These are phyloP conservation scores for Adiantum capillusveneris DNA, from an alignment of 75 land plant species.

Conservation along the genomic window DNA sequence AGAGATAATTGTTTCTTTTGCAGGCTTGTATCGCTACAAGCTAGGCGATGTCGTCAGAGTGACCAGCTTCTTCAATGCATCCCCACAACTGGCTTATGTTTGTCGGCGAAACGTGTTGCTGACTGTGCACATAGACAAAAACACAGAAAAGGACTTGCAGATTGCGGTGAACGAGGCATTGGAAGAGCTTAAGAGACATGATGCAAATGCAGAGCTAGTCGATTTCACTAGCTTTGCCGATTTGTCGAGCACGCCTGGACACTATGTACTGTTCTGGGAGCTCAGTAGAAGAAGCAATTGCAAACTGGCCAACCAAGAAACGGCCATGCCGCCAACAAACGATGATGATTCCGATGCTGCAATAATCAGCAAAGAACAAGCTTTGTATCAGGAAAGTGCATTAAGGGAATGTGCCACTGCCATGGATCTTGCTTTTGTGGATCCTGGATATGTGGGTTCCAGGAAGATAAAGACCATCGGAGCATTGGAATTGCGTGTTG, in stretches of 20 bases:
- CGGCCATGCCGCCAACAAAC: neutral
- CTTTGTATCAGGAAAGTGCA: neutral
- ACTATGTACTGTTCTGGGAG: constrained; percentile 80
- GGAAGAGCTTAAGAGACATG: no score
- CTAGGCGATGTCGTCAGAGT: constrained; percentile 59
- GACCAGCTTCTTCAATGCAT: constrained; percentile 38
- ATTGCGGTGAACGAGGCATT: constrained; percentile 44
- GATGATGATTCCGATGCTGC: neutral
- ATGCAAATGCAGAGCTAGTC: constrained; percentile 40
- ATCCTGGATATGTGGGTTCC: constrained; percentile 57
- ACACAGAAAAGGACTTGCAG: constrained; percentile 73
- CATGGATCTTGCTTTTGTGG: constrained; percentile 54
- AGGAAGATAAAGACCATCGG: constrained; percentile 30
- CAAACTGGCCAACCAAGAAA: neutral
- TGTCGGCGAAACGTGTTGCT: constrained; percentile 44
- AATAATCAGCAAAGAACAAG: no score
- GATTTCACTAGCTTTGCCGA: constrained; percentile 82
- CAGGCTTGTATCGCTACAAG: constrained; percentile 61
- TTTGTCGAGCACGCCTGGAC: constrained; percentile 42
- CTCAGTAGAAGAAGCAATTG: constrained; percentile 24
- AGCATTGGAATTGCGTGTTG: constrained; percentile 23
- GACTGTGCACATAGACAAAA: no score
- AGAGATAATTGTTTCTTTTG: no score
- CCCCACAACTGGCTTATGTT: constrained; percentile 51
- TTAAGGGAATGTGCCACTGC: constrained; percentile 44